A percentile compares a stretch with the other conserved stretches of the same genome.
Evolutionary conservation across 2,329 filamentous ascomycete genomes (phyloP).

Genomic region (Daldinia eschscholtzii): DNA sequence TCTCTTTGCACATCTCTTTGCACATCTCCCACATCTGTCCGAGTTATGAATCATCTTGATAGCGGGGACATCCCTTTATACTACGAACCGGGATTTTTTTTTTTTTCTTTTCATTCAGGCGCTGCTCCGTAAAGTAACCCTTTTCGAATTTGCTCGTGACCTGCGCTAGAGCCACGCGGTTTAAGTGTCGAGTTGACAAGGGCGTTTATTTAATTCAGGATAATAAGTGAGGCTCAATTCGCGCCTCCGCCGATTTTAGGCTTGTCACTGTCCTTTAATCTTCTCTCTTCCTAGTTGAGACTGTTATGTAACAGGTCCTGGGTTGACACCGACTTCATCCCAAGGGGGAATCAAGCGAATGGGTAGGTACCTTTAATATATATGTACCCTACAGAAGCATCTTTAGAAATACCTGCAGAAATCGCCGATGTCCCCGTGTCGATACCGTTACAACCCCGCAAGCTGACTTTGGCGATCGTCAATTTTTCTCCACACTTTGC

Average conservation of each 20-base stretch:
- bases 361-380: constrained; percentile 31
- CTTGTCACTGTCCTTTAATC: constrained; percentile 28
- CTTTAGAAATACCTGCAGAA: constrained; percentile 18
- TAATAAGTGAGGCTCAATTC: constrained; percentile 43
- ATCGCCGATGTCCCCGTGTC: constrained; percentile 21
- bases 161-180: constrained; percentile 9
- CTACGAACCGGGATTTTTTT: neutral
- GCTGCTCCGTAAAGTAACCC: neutral
- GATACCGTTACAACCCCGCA: constrained; percentile 35
- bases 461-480: constrained; percentile 36
- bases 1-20: neutral
- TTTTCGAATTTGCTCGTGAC: constrained; percentile 6
- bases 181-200: constrained; percentile 12
- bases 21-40: neutral
- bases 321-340: neutral
- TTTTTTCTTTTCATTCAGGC: neutral
- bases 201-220: constrained; percentile 40
- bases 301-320: constrained; percentile 18
- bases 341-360: constrained; percentile 22
- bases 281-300: constrained; percentile 29
- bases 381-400: neutral
- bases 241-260: constrained; percentile 35
- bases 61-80: constrained; percentile 2
- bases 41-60: constrained; percentile 22
- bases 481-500: constrained; percentile 36